Evolutionary conservation across 2,329 filamentous ascomycete genomes (phyloP).

Genomic region (Arthroderma sp.): DNA sequence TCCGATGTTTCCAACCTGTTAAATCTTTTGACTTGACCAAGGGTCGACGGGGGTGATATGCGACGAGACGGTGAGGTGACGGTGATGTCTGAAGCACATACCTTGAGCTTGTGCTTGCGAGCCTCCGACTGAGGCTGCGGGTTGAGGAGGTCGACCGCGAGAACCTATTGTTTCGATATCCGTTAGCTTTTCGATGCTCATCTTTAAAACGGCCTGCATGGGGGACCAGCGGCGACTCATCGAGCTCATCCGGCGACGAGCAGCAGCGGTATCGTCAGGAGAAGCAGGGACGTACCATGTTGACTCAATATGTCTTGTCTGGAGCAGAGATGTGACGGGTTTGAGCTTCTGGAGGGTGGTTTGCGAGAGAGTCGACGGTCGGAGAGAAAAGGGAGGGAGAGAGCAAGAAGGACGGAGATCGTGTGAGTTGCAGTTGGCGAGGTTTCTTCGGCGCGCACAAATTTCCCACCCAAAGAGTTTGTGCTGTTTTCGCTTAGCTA

Average conservation of each 20-base stretch:
- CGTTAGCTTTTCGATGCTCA: conserved; percentile 8
- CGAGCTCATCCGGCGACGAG: neutral
- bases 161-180: conserved; percentile 56
- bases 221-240: neutral
- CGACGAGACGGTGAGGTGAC: neutral
- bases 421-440: conserved; percentile 1
- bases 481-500: neutral
- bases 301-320: conserved; percentile 26
- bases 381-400: conserved; percentile 23
- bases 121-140: conserved; percentile 94
- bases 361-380: conserved; percentile 12
- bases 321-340: conserved; percentile 14
- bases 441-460: neutral
- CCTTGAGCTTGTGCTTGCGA: conserved; percentile 99
- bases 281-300: conserved; percentile 26
- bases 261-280: neutral
- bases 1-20: neutral
- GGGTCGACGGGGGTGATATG: neutral
- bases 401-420: conserved; percentile 21
- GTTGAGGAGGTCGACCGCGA: conserved; percentile 99
- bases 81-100: conserved; percentile 38
- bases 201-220: neutral
- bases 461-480: neutral
- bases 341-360: conserved; percentile 32
- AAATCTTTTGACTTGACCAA: neutral